Evolutionary conservation across 108 stramenopile genomes (phyloP), one percentile per base, ranked within the genome.

Genomic region (Stephanodiscus triporus): DNA sequence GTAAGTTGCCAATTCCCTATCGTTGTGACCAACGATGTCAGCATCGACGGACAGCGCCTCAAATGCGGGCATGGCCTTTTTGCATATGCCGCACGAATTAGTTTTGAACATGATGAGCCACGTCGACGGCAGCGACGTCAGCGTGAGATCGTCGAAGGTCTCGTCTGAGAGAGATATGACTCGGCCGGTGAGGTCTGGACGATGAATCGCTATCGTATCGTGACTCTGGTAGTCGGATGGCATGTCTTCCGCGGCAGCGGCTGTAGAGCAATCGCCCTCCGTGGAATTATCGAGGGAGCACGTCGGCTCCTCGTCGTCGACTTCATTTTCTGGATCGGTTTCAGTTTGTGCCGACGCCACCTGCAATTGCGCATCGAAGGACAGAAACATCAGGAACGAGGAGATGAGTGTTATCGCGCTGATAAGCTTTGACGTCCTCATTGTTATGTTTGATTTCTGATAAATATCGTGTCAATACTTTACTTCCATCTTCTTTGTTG

Each of bases 21-120:
- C 40, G 29, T 73, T 73, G 16, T 69, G 67, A 6, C 49, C 40
- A 0, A 65, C 26, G 51, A 80, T 66, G 0, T 50, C 40, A 9
- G 59, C 51, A 59, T 80, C 79, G 6, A 63, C 45, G 1, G 62
- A n/a, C 30, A 80, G 51, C 14, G 30, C 23, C 19, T 80, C 79
- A 13, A 80, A 56, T 2, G 47, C 51, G 9, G 79, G 79, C 26
- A 51, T 32, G 34, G 72, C 53, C 60, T 80, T 80, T 53, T 64
- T 68, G 62, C 79, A 80, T 24, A 80, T 73, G 9, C 66, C 79
- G 51, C 79, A 80, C 1, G 72, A 42, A 48, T 73, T 62, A 0
- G 79, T 74, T 58, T 80, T 73, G 66, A 80, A 80, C 79, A 80
- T 80, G 36, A 80, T 74, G 26, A 80, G 61, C 79, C 79, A 80